These are phyloP conservation scores for Dalbergia oliveri DNA, from an alignment of 306 rosid genomes.

Conservation along the genomic window DNA sequence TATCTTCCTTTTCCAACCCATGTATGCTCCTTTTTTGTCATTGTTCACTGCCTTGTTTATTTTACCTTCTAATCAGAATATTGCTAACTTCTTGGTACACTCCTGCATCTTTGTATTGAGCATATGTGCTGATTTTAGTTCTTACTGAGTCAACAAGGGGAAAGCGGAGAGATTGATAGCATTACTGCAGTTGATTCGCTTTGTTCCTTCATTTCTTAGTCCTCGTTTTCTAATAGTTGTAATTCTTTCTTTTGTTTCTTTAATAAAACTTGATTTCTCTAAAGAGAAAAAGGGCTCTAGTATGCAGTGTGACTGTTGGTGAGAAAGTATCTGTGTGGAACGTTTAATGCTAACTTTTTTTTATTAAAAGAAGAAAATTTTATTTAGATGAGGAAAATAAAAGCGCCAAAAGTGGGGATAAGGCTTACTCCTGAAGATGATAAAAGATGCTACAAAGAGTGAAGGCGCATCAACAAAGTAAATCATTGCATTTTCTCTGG, in stretches of 20 bases:
- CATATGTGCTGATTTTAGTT: conserved; percentile 8
- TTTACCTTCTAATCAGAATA: conserved; percentile 14
- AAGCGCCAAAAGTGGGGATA: not conserved
- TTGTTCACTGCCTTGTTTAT: conserved; percentile 21
- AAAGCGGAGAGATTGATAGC: not conserved
- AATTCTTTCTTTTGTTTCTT: not conserved
- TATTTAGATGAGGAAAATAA: not conserved
- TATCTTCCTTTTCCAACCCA: not conserved
- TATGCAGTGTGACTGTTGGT: conserved; percentile 23
- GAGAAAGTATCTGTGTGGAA: not conserved
- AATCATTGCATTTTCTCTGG: conserved; percentile 19
- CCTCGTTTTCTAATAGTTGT: conserved; percentile 17
- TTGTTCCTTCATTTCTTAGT: not conserved
- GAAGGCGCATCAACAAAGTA: conserved; percentile 31
- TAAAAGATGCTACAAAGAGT: conserved; percentile 11
- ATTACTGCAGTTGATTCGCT: too few species aligned
- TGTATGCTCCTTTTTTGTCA: conserved; percentile 19
- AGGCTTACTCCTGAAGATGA: conserved; percentile 2
- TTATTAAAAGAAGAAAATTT: not conserved
- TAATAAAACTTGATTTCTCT: not conserved
- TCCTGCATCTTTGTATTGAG: conserved; percentile 22
- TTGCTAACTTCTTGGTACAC: conserved; percentile 12
- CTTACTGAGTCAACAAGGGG: conserved; percentile 16
- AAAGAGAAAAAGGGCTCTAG: not conserved
- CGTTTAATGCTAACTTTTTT: not conserved